Evolutionary conservation across 768 basidiomycete species (phyloP).

Genomic region (Pleurotus pulmonarius): DNA sequence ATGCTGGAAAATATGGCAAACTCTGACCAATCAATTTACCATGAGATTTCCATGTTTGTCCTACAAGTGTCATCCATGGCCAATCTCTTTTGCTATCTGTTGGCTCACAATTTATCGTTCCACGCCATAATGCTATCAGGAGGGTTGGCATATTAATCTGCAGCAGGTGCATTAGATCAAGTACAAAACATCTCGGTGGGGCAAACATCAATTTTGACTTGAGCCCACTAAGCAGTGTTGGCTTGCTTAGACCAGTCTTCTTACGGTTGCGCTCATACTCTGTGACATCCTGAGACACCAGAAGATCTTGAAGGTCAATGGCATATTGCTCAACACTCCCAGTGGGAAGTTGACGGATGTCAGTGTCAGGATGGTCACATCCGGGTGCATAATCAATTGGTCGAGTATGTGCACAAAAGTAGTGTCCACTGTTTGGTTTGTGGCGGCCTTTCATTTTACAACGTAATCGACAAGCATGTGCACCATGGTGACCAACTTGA

Average conservation of each 20-base stretch:
- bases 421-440: conserved; percentile 20
- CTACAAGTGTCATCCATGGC: conserved; percentile 24
- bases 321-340: conserved; percentile 12
- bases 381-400: conserved; percentile 20
- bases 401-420: conserved; percentile 27
- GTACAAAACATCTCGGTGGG: conserved; percentile 19
- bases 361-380: conserved; percentile 25
- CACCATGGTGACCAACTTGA: conserved; percentile 27
- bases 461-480: conserved; percentile 22
- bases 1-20: conserved; percentile 3
- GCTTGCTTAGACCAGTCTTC: conserved; percentile 26
- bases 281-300: conserved; percentile 14
- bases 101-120: conserved; percentile 17
- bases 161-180: conserved; percentile 27
- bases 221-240: conserved; percentile 23
- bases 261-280: conserved; percentile 21
- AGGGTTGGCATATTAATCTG: conserved; percentile 19
- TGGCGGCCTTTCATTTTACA: conserved; percentile 25
- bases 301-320: conserved; percentile 14
- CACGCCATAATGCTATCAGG: conserved; percentile 16
- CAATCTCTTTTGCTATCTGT: conserved; percentile 21
- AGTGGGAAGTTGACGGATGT: conserved; percentile 12
- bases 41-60: conserved; percentile 14
- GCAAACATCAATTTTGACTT: conserved; percentile 8
- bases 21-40: conserved; percentile 12